A percentile compares a stretch with the other conserved stretches of the same genome.
Evolutionary conservation across 257 asterid genomes (phyloP).

Genomic region (Nicotiana undulata): DNA sequence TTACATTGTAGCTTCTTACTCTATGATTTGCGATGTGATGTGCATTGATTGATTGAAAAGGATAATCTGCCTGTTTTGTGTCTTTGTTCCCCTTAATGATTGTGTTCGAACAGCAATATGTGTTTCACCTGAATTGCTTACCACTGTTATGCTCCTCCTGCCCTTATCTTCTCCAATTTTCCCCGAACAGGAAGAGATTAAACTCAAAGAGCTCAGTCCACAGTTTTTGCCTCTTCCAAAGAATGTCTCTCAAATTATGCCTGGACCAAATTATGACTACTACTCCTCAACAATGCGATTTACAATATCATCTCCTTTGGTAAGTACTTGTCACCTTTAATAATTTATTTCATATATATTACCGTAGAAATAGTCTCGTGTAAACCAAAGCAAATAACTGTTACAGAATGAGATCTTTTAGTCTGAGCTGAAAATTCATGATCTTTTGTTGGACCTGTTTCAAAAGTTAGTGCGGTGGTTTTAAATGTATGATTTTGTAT

Average conservation of each 20-base stretch:
- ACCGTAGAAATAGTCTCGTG: neutral
- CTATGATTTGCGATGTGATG: neutral
- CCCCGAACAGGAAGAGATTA: constrained; percentile 45
- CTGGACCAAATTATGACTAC: constrained; percentile 89
- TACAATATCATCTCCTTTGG: constrained; percentile 85
- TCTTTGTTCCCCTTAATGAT: neutral
- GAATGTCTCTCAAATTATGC: constrained; percentile 74
- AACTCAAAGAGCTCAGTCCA: constrained; percentile 63
- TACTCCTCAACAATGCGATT: constrained; percentile 81
- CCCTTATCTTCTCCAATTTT: neutral
- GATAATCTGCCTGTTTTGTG: neutral
- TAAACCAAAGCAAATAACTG: neutral
- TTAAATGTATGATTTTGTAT: neutral
- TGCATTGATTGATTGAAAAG: neutral
- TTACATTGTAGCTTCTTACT: neutral
- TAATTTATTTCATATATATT: neutral
- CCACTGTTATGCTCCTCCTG: neutral
- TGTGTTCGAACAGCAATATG: neutral
- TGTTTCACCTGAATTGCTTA: neutral
- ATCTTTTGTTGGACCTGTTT: neutral
- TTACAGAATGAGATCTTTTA: neutral
- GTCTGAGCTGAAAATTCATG: neutral
- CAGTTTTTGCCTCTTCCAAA: constrained; percentile 71
- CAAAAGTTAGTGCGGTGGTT: neutral
- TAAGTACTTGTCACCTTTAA: constrained; percentile 22